These are phyloP conservation scores for Fraxinus xanthoxyloides DNA, from an alignment of 305 asterid species.

Conservation along the genomic window DNA sequence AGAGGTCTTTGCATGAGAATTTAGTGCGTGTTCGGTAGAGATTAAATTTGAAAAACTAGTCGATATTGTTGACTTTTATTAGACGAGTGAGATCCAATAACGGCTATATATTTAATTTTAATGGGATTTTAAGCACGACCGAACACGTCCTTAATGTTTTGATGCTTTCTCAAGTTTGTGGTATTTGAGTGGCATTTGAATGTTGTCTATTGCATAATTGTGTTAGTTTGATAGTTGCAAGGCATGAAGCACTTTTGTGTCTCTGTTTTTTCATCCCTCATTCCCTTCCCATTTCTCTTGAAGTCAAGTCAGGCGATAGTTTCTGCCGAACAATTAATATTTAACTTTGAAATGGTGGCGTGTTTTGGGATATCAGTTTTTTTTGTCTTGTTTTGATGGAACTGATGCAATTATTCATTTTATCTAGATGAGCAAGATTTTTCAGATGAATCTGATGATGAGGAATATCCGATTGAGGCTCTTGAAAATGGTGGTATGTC, in stretches of 20 bases:
- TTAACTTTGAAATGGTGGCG: not conserved
- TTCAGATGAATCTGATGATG: conserved; percentile 25
- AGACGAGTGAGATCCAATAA: too few relatives aligned
- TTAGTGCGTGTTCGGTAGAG: too few relatives aligned
- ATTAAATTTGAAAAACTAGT: too few relatives aligned
- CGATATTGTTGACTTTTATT: too few relatives aligned
- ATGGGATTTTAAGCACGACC: too few relatives aligned
- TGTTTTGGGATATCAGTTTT: not conserved
- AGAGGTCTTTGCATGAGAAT: not conserved
- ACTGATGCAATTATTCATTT: not conserved
- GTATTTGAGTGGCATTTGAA: not conserved
- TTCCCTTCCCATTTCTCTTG: not conserved
- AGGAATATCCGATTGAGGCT: conserved; percentile 27
- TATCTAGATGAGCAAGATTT: conserved; percentile 34
- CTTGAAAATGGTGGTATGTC: conserved; percentile 30
- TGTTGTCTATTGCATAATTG: not conserved
- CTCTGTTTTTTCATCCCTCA: not conserved
- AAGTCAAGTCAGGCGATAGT: not conserved
- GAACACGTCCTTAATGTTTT: too few relatives aligned
- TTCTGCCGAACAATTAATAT: not conserved
- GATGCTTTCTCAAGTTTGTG: not conserved
- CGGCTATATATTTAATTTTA: too few relatives aligned
- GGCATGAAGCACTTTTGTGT: not conserved
- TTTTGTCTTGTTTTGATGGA: not conserved
- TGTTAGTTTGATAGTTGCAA: not conserved